Percentiles rank a stretch among this genome's conserved stretches.
Evolutionary conservation across 139 green algal species (phyloP).

Genomic region (Chlamydomonas incerta): DNA sequence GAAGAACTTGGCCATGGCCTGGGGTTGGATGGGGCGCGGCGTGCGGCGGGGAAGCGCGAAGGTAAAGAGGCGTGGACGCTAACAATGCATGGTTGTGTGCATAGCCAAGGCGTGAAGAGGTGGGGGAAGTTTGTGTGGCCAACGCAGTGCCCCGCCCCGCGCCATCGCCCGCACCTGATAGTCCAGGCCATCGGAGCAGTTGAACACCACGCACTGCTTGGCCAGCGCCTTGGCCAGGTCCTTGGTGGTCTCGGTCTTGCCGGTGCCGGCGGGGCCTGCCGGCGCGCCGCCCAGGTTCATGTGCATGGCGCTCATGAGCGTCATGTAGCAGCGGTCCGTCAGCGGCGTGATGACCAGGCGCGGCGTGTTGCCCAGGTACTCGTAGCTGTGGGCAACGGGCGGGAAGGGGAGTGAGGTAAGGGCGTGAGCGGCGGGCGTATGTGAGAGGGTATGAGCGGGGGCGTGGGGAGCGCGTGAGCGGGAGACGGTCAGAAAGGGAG

Average conservation of each 20-base stretch:
- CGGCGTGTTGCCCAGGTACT: constrained; percentile 74
- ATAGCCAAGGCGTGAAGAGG: too few species aligned
- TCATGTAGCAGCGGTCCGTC: constrained; percentile 77
- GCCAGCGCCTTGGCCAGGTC: constrained; percentile 75
- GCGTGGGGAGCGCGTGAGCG: too few species aligned
- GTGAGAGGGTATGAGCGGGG: too few species aligned
- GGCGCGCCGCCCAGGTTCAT: constrained; percentile 75
- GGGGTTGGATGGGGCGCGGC: too few species aligned
- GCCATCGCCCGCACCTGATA: constrained; percentile 56
- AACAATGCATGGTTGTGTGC: too few species aligned
- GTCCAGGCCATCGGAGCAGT: constrained; percentile 88
- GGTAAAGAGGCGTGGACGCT: too few species aligned
- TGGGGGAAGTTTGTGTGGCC: background rate
- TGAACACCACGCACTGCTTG: constrained; percentile 90
- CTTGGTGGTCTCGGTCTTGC: constrained; percentile 84
- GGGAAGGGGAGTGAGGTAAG: too few species aligned
- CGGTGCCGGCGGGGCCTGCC: constrained; percentile 71
- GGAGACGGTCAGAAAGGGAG: too few species aligned
- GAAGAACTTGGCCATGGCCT: constrained; percentile 82
- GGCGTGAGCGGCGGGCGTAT: too few species aligned
- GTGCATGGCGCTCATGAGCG: constrained; percentile 76
- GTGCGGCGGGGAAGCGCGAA: too few species aligned
- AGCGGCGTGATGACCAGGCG: constrained; percentile 76
- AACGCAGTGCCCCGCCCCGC: too few species aligned
- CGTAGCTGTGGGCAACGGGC: constrained; percentile 47